A percentile compares a stretch with the other conserved stretches of the same genome.
Evolutionary conservation across 73 alveolate species (phyloP).

Genomic region (Blepharisma japonicum): DNA sequence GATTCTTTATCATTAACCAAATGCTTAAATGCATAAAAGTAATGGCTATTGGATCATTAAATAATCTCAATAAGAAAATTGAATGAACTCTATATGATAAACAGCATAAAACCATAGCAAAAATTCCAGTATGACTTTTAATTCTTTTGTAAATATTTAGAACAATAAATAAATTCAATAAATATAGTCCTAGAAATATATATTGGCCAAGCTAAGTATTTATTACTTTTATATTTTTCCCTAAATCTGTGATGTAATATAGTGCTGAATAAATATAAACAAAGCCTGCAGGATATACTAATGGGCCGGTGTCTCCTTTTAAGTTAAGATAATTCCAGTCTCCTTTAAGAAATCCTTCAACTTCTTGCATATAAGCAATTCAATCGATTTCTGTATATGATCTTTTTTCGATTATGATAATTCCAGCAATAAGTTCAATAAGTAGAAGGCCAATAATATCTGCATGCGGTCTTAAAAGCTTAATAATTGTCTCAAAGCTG

Average conservation of each 20-base stretch:
- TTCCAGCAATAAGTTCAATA: slow-evolving; percentile 25
- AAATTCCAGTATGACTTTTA: background rate
- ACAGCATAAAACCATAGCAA: slow-evolving; percentile 1
- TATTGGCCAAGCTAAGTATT: slow-evolving; percentile 41
- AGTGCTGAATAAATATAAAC: slow-evolving; percentile 47
- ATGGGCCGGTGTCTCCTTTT: slow-evolving; percentile 64
- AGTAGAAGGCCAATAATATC: background rate
- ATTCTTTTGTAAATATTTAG: slow-evolving; percentile 40
- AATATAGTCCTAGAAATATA: slow-evolving; percentile 43
- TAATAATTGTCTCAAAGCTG: background rate
- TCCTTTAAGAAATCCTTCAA: slow-evolving; percentile 47
- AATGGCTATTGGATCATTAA: slow-evolving; percentile 61
- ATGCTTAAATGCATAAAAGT: slow-evolving; percentile 38
- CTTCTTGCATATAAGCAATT: slow-evolving; percentile 69
- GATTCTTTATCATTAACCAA: slow-evolving; percentile 18
- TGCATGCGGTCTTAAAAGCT: background rate
- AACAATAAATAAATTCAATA: slow-evolving; percentile 33
- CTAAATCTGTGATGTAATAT: slow-evolving; percentile 43
- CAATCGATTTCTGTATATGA: slow-evolving; percentile 67
- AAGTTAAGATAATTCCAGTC: slow-evolving; percentile 51
- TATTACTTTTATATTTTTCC: slow-evolving; percentile 43
- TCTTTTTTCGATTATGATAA: slow-evolving; percentile 20
- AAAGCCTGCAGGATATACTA: slow-evolving; percentile 72
- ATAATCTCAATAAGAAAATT: slow-evolving; percentile 55
- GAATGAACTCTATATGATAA: slow-evolving; percentile 56